Base-by-base conservation (phyloP, 73 alveolate genomes). In the Blepharisma stoltei region DNA sequence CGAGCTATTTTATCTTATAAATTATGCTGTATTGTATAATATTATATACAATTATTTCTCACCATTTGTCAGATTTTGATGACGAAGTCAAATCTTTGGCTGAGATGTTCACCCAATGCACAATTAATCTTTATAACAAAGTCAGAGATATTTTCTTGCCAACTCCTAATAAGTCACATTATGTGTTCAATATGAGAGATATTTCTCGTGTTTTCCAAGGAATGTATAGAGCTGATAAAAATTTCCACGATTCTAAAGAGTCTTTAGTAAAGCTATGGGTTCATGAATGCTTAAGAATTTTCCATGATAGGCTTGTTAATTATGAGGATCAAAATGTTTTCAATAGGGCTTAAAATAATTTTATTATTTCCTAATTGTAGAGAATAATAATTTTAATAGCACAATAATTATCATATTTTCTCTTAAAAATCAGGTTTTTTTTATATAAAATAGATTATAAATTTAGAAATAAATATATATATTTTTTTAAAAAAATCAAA, bases 101-200 rank as follows among this genome's bases (percentile, higher is more conserved):
- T 76, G 89, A 86, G 78, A 78, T 81, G 7, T 69, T 84, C 1
- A 80, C 88, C 53, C 9, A 79, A 23, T 49, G 86, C 7, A 81
- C 89, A n/a, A 81, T 84, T 47, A 82, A 70, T 27, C 54, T 84
- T 6, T 84, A 55, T 66, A 68, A 81, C 27, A 82, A 20, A 49
- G 71, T 81, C 32, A 66, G 55, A 53, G 88, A 80, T 67, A 54
- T 11, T 25, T 73, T 47, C 23, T 54, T 95, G 55, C 99, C 99
- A 14, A 97, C 99, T 14, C 99, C 99, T 23, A 91, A 95, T 54
- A 97, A 95, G 90, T 95, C 98, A 76, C 99, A 97, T 85, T 97
- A 94, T 81, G 97, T 95, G 66, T 97, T 97, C 86, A 95, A 97
- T 86, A 88, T 97, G 98, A 91, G 98, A 79, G 99, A 97, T 88